These are phyloP conservation scores for Fusarium paranaense DNA, from an alignment of 2,329 filamentous ascomycete genomes.

Conservation along the genomic window DNA sequence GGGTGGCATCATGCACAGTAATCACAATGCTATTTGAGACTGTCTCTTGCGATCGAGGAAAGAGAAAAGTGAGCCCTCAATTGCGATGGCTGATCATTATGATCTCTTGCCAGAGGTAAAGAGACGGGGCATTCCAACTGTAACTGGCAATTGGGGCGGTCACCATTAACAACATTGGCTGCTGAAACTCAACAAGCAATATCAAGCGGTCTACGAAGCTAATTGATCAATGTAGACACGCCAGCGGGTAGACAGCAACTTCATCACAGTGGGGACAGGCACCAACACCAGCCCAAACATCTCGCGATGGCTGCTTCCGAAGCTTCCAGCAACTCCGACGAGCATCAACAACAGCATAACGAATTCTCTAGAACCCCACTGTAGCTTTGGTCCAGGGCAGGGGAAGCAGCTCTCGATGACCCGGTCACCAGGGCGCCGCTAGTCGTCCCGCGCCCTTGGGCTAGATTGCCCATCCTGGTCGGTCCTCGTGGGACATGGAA, in stretches of 20 bases:
- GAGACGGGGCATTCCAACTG: neutral
- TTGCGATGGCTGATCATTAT: slow-evolving; percentile 20
- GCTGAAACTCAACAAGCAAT: neutral
- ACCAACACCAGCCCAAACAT: slow-evolving; percentile 16
- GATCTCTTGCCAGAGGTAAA: neutral
- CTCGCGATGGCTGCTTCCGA: slow-evolving; percentile 8
- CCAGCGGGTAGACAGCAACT: slow-evolving; percentile 1
- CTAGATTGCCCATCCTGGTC: slow-evolving; percentile 3
- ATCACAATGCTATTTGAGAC: neutral
- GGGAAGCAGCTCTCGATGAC: neutral
- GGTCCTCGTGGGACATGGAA: slow-evolving; percentile 22
- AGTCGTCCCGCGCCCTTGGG: neutral
- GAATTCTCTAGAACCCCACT: neutral
- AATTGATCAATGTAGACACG: neutral
- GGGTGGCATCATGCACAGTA: neutral
- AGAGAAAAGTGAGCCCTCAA: slow-evolving; percentile 12
- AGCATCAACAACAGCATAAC: neutral
- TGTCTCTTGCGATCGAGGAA: slow-evolving; percentile 4
- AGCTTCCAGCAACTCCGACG: neutral
- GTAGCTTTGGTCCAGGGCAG: neutral
- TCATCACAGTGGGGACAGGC: neutral
- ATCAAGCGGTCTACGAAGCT: neutral
- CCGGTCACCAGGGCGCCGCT: slow-evolving; percentile 8
- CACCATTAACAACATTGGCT: neutral
- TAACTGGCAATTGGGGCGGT: neutral